Evolutionary conservation across 345 rosid species (phyloP), one percentile per base, ranked within the genome.

Genomic region (Hypericum perforatum): DNA sequence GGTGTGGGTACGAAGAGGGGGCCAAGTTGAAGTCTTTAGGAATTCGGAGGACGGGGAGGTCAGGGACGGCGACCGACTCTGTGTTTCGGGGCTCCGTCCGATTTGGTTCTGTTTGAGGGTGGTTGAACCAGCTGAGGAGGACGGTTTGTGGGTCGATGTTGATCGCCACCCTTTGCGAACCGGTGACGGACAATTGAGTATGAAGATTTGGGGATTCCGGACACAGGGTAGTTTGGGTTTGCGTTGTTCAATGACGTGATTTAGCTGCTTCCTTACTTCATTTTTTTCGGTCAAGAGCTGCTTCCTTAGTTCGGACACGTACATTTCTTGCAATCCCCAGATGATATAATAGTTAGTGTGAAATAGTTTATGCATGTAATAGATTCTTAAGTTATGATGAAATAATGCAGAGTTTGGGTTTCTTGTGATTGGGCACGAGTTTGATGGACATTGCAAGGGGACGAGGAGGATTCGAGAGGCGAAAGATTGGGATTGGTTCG

Each of bases 401-500:
- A 7, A 70, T 48, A 41, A 41, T 76, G 76, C 81, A 89, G 95
- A 82, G 70, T 86, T 89, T 52, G 88, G 94, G 43, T 82, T 89
- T 77, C 75, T 89, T 43, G 81, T 80, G 54, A 73, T 78, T 36
- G 95, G 90, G 62, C 79, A 70, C 9, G 94, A 82, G 43, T 86
- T 84, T 70, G 86, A 86, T 63, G 71, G 57, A 37, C 84, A 78
- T 39, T 79, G 82, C 0, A 80, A 77, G 61, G 68, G 70, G 32
- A n/a, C n/a, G n/a, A 22, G 32, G 40, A 71, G 67, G 47, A 68
- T 80, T 22, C 38, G 59, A 0, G 60, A 73, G 15, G 12, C 63
- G 5, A 75, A 64, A 64, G 57, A 80, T 37, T 89, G 95, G 95
- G 84, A 84, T 45, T 89, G 95, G 97, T 89, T 84, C 22, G 56